These are phyloP conservation scores for Echium plantagineum DNA, from an alignment of 257 asterid genomes.

Conservation along the genomic window DNA sequence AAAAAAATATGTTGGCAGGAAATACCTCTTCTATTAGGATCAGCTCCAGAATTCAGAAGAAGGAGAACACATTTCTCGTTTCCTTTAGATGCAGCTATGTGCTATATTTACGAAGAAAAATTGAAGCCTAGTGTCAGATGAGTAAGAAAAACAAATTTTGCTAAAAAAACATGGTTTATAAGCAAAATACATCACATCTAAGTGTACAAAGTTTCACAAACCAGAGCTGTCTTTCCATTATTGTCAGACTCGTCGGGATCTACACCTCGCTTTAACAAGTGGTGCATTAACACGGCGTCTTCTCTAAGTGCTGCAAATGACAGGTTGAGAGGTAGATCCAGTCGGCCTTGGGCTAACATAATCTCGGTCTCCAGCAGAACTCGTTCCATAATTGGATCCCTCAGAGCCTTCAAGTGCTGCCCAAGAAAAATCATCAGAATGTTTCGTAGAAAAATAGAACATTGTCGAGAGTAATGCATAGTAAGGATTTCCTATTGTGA, in stretches of 20 bases:
- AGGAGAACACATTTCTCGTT: conserved; percentile 6
- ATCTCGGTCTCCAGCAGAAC: conserved; percentile 6
- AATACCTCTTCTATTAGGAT: conserved; percentile 7
- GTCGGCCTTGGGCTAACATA: conserved; percentile 9
- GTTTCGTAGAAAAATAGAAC: background rate
- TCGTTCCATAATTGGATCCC: conserved; percentile 9
- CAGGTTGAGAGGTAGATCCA: conserved; percentile 8
- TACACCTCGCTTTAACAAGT: conserved; percentile 10
- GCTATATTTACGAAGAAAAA: background rate
- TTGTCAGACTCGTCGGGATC: conserved; percentile 7
- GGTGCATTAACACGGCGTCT: conserved; percentile 5
- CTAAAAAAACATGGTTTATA: too few relatives aligned
- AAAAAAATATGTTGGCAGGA: background rate
- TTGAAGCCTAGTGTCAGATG: background rate
- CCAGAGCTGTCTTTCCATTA: conserved; percentile 8
- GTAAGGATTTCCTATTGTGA: background rate
- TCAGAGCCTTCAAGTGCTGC: conserved; percentile 7
- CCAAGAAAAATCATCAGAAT: background rate
- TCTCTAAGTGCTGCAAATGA: conserved; percentile 6
- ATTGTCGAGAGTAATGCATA: background rate
- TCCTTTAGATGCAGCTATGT: conserved; percentile 11
- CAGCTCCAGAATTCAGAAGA: conserved; percentile 10
- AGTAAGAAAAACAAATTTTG: background rate
- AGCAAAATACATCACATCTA: background rate
- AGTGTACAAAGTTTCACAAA: background rate